Percentiles rank a stretch among this genome's conserved stretches.
phyloP scores from a whole-genome alignment of 2,329 filamentous ascomycete genomes.

The Curvularia eragrostidis region DNA sequence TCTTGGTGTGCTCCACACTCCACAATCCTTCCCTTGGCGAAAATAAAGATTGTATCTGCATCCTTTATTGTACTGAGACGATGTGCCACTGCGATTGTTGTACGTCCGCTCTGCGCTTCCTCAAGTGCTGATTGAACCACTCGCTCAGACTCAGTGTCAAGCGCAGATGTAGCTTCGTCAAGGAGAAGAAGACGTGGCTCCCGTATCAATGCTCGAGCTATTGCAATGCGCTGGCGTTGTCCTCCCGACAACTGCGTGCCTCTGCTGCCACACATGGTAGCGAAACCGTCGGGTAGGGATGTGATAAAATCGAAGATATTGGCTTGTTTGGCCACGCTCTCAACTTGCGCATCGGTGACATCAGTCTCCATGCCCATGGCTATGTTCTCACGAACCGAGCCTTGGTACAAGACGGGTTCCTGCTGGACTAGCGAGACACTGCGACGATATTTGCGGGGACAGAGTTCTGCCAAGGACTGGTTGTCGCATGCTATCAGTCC shows the following conservation, averaged over 20 bases:
- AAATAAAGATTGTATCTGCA: conserved; percentile 92
- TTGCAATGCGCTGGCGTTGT: conserved; percentile 93
- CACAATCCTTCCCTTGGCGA: conserved; percentile 83
- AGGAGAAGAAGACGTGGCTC: conserved; percentile 78
- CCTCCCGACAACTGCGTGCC: conserved; percentile 66
- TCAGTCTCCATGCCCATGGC: conserved; percentile 69
- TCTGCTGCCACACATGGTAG: conserved; percentile 41
- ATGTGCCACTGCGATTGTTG: conserved; percentile 95
- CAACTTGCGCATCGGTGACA: conserved; percentile 75
- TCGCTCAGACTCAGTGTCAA: conserved; percentile 62
- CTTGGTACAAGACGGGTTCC: conserved; percentile 93
- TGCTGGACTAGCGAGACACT: conserved; percentile 89
- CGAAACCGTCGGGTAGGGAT: conserved; percentile 62
- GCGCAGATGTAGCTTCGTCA: conserved; percentile 47
- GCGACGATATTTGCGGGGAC: conserved; percentile 83
- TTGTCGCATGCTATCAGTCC: conserved; percentile 83
- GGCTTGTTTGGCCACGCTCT: conserved; percentile 76
- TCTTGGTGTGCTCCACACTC: conserved; percentile 72
- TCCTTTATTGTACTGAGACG: conserved; percentile 91
- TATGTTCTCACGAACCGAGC: conserved; percentile 89
- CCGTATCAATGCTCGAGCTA: conserved; percentile 88
- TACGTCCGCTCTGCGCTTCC: conserved; percentile 80
- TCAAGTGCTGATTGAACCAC: conserved; percentile 82
- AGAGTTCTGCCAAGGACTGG: conserved; percentile 74
- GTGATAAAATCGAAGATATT: conserved; percentile 45